A percentile compares a stretch with the other conserved stretches of the same genome.
These are phyloP conservation scores for Diaporthe amygdali DNA, from an alignment of 2,329 filamentous ascomycete genomes.

Conservation along the genomic window DNA sequence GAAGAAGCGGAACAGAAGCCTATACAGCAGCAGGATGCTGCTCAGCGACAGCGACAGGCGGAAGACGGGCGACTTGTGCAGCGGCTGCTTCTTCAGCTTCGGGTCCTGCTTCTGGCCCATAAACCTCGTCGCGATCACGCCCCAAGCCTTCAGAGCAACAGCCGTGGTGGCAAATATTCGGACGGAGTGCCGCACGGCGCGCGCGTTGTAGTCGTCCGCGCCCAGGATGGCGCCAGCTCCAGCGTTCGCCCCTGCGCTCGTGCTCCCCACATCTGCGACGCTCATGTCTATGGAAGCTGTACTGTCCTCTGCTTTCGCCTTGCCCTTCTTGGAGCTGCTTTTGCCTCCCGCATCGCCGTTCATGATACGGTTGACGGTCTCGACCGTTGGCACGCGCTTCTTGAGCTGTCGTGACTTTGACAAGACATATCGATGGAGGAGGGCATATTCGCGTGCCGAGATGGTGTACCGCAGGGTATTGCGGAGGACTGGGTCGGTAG, in stretches of 20 bases:
- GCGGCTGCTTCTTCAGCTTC: constrained; percentile 51
- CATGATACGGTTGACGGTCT: constrained; percentile 61
- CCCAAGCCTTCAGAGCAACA: constrained; percentile 67
- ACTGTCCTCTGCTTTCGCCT: constrained; percentile 31
- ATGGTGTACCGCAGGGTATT: constrained; percentile 89
- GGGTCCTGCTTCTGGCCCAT: constrained; percentile 46
- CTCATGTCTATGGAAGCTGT: not conserved
- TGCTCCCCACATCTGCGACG: constrained; percentile 19
- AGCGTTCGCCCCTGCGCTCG: constrained; percentile 20
- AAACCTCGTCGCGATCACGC: constrained; percentile 54
- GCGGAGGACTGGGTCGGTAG: constrained; percentile 74
- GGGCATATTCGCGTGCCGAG: constrained; percentile 82
- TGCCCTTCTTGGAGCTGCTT: constrained; percentile 30
- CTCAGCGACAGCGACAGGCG: constrained; percentile 84
- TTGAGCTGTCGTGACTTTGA: constrained; percentile 69
- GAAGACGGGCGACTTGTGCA: constrained; percentile 71
- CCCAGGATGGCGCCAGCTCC: constrained; percentile 35
- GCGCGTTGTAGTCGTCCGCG: constrained; percentile 71
- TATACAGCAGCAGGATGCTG: constrained; percentile 84
- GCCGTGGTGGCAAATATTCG: constrained; percentile 72
- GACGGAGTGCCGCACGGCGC: constrained; percentile 72
- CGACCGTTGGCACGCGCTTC: constrained; percentile 59
- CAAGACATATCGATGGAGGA: constrained; percentile 82
- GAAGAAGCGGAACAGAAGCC: constrained; percentile 90
- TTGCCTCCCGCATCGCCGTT: constrained; percentile 38